Conservation (phyloP, 805 yeast genomes). For the Metschnikowia shivogae region DNA sequence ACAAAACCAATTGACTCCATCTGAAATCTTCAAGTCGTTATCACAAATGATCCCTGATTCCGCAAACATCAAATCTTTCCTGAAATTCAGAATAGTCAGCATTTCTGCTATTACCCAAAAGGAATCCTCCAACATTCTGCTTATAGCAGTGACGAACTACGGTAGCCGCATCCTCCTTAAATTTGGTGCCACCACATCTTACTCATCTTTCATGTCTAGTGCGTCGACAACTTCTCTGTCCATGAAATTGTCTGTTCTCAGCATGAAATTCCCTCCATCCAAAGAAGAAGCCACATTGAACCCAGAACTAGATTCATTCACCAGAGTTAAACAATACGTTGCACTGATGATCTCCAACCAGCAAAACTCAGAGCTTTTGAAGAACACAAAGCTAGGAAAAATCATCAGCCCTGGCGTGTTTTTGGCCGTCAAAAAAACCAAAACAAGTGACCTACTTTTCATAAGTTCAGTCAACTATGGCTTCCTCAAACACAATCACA, state of each 20-base stretch:
- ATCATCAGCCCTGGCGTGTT: slow-evolving; percentile 85
- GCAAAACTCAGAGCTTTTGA: slow-evolving; percentile 53
- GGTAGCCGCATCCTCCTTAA: slow-evolving; percentile 77
- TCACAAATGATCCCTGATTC: slow-evolving; percentile 54
- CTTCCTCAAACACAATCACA: slow-evolving; percentile 64
- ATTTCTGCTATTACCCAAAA: slow-evolving; percentile 55
- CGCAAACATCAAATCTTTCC: slow-evolving; percentile 46
- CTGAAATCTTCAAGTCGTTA: slow-evolving; percentile 44
- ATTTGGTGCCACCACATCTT: slow-evolving; percentile 35
- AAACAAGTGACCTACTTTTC: slow-evolving; percentile 50
- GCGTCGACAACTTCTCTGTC: slow-evolving; percentile 24
- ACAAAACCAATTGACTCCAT: slow-evolving; percentile 38
- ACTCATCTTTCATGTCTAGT: slow-evolving; percentile 23
- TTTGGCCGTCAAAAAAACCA: slow-evolving; percentile 56
- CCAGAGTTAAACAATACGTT: slow-evolving; percentile 38
- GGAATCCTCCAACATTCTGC: slow-evolving; percentile 66
- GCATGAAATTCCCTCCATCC: slow-evolving; percentile 66
- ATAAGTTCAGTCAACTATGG: slow-evolving; percentile 85
- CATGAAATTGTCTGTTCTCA: slow-evolving; percentile 34
- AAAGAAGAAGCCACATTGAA: slow-evolving; percentile 39
- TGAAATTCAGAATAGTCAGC: slow-evolving; percentile 54
- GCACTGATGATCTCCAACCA: slow-evolving; percentile 38
- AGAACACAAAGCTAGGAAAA: slow-evolving; percentile 53
- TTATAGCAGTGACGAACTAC: slow-evolving; percentile 74
- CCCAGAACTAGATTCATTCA: slow-evolving; percentile 39